Conservation (phyloP, 768 basidiomycete species). For the Boletus tomentosulus region DNA sequence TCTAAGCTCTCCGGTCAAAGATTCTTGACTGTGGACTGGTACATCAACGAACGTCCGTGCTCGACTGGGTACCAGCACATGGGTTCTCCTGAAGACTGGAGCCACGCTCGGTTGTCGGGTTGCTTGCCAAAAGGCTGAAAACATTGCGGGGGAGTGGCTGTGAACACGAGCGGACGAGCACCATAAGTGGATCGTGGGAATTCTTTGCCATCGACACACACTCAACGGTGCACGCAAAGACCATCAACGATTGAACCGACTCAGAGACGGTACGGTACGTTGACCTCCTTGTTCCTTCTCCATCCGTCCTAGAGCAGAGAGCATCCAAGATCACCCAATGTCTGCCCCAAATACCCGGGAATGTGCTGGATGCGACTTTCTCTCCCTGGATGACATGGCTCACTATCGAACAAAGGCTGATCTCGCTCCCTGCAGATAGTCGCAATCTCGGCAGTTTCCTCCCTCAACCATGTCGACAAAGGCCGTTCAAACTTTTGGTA, state of each 20-base stretch:
- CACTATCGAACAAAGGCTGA: constrained; percentile 13
- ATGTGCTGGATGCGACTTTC: constrained; percentile 38
- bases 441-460: constrained; percentile 6
- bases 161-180: not conserved
- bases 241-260: constrained; percentile 29
- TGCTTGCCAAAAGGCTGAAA: constrained; percentile 14
- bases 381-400: constrained; percentile 34
- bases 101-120: constrained; percentile 10
- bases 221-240: constrained; percentile 2
- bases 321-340: not conserved
- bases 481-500: constrained; percentile 99
- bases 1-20: constrained; percentile 4
- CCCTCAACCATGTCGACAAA: constrained; percentile 51
- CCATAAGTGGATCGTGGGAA: constrained; percentile 28
- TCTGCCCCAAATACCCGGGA: constrained; percentile 21
- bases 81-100: not conserved
- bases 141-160: constrained; percentile 8
- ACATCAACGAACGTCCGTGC: constrained; percentile 13
- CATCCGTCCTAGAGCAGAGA: not conserved
- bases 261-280: constrained; percentile 36
- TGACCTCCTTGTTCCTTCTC: constrained; percentile 7
- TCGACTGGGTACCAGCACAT: not conserved
- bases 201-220: not conserved
- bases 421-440: constrained; percentile 17
- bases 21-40: constrained; percentile 1